These are phyloP conservation scores for Rhytidiadelphus loreus DNA, from an alignment of 225 moss, liverwort and hornwort species.

Conservation along the genomic window DNA sequence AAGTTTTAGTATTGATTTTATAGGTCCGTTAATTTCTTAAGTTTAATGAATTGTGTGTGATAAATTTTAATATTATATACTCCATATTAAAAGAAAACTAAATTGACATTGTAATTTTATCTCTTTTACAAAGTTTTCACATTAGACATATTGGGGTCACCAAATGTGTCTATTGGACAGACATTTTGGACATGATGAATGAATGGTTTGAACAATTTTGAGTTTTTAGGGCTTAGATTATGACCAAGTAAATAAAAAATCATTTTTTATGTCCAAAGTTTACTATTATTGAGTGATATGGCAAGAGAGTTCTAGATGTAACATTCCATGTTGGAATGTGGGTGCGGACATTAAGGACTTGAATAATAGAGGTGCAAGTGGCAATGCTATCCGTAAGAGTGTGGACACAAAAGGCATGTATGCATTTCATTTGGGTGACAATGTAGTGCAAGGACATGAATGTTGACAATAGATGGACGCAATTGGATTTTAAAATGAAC, in stretches of 20 bases:
- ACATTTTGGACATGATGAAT: accelerated
- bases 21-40: neutral
- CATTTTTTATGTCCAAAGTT: accelerated
- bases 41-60: accelerated
- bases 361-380: accelerated
- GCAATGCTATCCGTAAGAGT: accelerated
- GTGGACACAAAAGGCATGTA: accelerated
- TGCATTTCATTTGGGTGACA: neutral
- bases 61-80: neutral
- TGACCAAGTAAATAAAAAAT: neutral
- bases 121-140: neutral
- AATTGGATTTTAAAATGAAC: neutral
- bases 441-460: neutral
- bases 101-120: neutral
- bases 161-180: accelerated
- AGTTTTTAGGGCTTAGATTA: neutral
- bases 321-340: neutral
- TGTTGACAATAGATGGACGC: neutral
- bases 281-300: neutral
- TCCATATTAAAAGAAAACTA: neutral
- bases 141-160: accelerated
- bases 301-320: neutral
- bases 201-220: neutral
- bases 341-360: accelerated
- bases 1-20: neutral